Base-by-base conservation (phyloP, 345 rosid species). In the Chamaenerion angustifolium region DNA sequence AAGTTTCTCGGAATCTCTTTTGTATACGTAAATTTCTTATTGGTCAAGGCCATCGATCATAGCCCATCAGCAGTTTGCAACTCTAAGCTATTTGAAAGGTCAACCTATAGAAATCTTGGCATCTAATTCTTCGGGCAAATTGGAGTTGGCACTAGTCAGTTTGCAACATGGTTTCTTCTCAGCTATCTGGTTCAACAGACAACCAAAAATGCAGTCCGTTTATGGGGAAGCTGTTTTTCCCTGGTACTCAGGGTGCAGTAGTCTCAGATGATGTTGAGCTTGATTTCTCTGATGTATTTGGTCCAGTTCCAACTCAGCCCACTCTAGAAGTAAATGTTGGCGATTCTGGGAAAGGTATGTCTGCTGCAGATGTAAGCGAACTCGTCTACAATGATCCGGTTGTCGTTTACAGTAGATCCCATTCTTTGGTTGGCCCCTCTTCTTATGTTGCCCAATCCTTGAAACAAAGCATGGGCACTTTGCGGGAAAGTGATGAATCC, bases 391-490 rank as follows among this genome's bases (percentile, higher is more conserved):
- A 81, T 37, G 83, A 74, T 59, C 95, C 96, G 18, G 74, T 67
- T 62, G 81, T 80, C 62, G 72, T 92, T 57, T 56, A 74, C 62
- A 83, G 56, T 63, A 78, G 87, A 12, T 92, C 98, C 4, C 98
- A 82, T 76, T 86, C 96, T 43, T 62, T 92, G 67, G 83, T 87
- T 54, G 98, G 96, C 16, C 95, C 98, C 11, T 83, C 92, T 63
- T 70, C 90, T 0, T 62, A 58, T 54, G 72, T 74, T 12, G 64
- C 78, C 57, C 81, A 73, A 52, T 79, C 86, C 17, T 54, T 66
- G 66, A 83, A 80, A 71, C 65, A 81, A 31, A 83, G 67, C 71
- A 84, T 71, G 69, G 85, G 81, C 53, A 67, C 71, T 43, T 62
- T 82, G 48, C 51, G 44, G 1, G 88, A 80, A 62, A 63, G 72